Conservation (phyloP, 306 rosid genomes). For the Albizia julibrissin region DNA sequence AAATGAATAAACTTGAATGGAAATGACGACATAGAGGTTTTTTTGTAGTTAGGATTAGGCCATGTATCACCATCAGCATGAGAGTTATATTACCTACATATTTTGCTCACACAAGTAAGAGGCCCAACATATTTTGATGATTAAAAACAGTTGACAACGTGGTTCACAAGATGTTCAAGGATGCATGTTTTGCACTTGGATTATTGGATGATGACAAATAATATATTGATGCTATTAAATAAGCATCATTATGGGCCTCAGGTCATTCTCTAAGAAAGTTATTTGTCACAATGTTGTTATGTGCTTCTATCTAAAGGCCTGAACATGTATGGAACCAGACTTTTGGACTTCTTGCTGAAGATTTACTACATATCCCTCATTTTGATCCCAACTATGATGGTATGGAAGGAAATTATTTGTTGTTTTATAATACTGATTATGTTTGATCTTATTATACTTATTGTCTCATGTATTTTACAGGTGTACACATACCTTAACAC, state of each 20-base stretch:
- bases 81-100: neutral
- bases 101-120: neutral
- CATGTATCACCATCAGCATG: neutral
- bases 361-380: too few relatives aligned
- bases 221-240: too few relatives aligned
- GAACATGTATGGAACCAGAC: too few relatives aligned
- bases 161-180: too few relatives aligned
- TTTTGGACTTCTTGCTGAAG: neutral
- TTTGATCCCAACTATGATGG: too few relatives aligned
- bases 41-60: rapidly evolving
- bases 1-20: neutral
- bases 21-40: rapidly evolving
- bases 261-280: neutral
- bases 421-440: too few relatives aligned
- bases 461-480: too few relatives aligned
- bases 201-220: neutral
- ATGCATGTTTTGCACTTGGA: neutral
- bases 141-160: too few relatives aligned
- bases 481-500: too few relatives aligned
- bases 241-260: too few relatives aligned
- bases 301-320: neutral
- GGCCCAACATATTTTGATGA: neutral
- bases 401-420: too few relatives aligned
- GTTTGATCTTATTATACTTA: too few relatives aligned
- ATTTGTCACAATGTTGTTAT: neutral